Evolutionary conservation across 768 basidiomycete genomes (phyloP).

Genomic region (Multifurca ochricompacta): DNA sequence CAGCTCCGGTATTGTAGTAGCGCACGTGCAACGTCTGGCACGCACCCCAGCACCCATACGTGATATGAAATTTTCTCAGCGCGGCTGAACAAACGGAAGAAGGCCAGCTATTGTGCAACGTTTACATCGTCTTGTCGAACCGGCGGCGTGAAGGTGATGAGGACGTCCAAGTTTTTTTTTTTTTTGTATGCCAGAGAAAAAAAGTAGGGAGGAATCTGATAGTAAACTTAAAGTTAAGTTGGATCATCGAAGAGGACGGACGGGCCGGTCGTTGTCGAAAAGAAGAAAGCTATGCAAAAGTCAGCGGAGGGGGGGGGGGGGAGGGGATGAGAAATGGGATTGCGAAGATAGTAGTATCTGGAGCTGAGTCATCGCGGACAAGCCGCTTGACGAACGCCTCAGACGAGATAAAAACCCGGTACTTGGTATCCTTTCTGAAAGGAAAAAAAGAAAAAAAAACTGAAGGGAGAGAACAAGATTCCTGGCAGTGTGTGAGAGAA

Average conservation of each 20-base stretch:
- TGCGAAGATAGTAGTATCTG: background rate
- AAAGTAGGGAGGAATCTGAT: background rate
- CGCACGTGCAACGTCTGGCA: slow-evolving; percentile 1
- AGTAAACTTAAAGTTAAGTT: background rate
- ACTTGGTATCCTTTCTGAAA: background rate
- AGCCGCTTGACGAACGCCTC: background rate
- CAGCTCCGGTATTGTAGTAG: background rate
- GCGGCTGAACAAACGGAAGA: background rate
- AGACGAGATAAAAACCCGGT: background rate
- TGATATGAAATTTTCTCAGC: background rate
- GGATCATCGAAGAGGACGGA: background rate
- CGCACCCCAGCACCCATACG: background rate
- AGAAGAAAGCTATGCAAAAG: too few species aligned
- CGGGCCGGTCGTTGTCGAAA: background rate
- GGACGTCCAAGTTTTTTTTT: background rate
- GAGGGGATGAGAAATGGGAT: background rate
- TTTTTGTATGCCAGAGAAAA: background rate
- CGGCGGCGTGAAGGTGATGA: background rate
- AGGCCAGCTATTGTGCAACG: background rate
- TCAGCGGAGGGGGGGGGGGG: background rate
- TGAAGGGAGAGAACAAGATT: slow-evolving; percentile 1
- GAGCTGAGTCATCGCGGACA: background rate
- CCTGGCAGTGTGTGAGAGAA: too few species aligned
- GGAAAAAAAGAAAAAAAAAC: too few species aligned
- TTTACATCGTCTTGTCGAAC: background rate